These are phyloP conservation scores for Piloderma croceum DNA, from an alignment of 768 basidiomycete species.

Conservation along the genomic window DNA sequence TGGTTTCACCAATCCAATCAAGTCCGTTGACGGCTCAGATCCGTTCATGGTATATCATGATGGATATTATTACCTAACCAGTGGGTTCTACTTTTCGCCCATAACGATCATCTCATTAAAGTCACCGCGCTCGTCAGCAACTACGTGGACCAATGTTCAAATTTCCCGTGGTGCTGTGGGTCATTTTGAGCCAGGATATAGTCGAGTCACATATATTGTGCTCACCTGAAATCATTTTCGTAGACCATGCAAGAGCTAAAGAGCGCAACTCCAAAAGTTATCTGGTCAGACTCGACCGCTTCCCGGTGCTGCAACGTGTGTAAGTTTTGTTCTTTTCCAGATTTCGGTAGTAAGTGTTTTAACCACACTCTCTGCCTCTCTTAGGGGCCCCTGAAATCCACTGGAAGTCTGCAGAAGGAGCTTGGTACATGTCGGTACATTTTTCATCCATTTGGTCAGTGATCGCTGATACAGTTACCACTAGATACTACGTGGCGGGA, in stretches of 20 bases:
- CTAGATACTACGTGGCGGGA: conserved; percentile 29
- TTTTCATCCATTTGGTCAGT: background rate
- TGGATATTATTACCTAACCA: conserved; percentile 24
- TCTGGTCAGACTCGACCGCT: too few species aligned
- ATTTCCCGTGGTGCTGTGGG: conserved; percentile 26
- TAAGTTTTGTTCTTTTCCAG: too few species aligned
- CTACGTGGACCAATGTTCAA: conserved; percentile 28
- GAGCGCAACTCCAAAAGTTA: too few species aligned
- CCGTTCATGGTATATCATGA: conserved; percentile 28
- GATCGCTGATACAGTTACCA: background rate
- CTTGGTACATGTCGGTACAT: conserved; percentile 27
- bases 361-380: too few species aligned
- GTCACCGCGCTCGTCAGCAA: too few species aligned
- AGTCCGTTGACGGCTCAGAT: conserved; percentile 23
- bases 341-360: too few species aligned
- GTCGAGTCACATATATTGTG: too few species aligned
- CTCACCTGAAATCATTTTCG: too few species aligned
- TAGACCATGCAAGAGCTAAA: too few species aligned
- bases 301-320: too few species aligned
- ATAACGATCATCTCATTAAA: background rate
- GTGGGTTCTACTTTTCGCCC: background rate
- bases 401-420: conserved; percentile 17
- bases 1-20: conserved; percentile 27
- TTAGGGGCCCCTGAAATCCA: conserved; percentile 3
- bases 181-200: too few species aligned